Evolutionary conservation across 1,139 yeast species (phyloP).

Genomic region (Hanseniaspora uvarum): DNA sequence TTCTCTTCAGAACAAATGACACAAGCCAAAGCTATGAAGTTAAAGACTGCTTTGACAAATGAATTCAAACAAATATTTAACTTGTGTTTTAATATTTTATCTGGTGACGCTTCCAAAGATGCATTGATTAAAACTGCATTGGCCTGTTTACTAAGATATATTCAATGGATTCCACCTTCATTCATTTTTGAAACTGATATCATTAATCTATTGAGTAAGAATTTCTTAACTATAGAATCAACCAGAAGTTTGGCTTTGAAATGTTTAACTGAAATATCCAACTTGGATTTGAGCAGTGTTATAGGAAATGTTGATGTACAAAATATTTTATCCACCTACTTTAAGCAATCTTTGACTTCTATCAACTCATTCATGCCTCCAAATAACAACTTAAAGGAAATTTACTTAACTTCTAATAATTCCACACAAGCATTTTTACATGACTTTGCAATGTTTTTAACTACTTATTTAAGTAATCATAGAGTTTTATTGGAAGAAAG

Average conservation of each 20-base stretch:
- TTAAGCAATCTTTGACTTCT: constrained; percentile 63
- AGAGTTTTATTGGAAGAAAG: constrained; percentile 60
- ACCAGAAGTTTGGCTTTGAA: constrained; percentile 78
- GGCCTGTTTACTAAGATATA: constrained; percentile 69
- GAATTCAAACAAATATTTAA: constrained; percentile 91
- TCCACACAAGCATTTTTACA: constrained; percentile 89
- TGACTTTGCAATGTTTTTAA: constrained; percentile 86
- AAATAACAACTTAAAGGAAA: constrained; percentile 55
- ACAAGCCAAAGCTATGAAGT: constrained; percentile 77
- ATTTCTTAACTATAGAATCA: constrained; percentile 68
- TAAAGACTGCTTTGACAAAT: constrained; percentile 73
- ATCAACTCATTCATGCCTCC: constrained; percentile 61
- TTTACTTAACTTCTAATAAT: constrained; percentile 67
- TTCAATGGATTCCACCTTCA: constrained; percentile 89
- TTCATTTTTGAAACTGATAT: constrained; percentile 83
- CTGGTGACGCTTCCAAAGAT: constrained; percentile 64
- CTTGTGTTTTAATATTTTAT: constrained; percentile 84
- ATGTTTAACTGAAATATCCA: constrained; percentile 83
- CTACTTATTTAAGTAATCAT: constrained; percentile 74
- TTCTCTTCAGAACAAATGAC: constrained; percentile 92
- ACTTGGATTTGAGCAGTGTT: constrained; percentile 35
- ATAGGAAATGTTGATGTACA: constrained; percentile 8
- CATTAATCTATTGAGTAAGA: constrained; percentile 57
- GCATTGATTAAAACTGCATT: constrained; percentile 77
- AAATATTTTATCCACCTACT: constrained; percentile 38